These are phyloP conservation scores for Paulownia fortunei DNA, from an alignment of 257 asterid species.

Conservation along the genomic window DNA sequence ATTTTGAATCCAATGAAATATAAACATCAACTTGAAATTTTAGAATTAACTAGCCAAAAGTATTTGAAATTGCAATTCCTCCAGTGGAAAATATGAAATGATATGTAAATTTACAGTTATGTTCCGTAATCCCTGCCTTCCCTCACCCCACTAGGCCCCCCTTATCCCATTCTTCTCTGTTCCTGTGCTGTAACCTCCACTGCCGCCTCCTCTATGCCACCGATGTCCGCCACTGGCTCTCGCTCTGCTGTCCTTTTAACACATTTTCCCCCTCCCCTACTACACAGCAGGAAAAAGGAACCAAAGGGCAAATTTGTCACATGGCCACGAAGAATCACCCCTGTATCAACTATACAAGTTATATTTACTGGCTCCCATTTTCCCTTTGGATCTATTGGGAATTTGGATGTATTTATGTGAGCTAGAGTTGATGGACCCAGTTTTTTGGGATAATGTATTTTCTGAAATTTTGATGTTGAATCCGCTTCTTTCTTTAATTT, in stretches of 20 bases:
- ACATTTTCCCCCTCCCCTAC: background rate
- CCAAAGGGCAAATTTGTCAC: background rate
- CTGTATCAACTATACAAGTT: background rate
- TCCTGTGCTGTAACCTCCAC: background rate
- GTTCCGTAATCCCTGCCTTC: background rate
- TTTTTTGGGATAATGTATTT: background rate
- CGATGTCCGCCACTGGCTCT: background rate
- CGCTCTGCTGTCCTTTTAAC: background rate
- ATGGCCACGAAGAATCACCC: background rate
- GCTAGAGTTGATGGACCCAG: slow-evolving; percentile 1
- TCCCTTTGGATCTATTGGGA: background rate
- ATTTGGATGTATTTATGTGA: background rate
- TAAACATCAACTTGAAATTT: background rate
- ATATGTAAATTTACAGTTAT: background rate
- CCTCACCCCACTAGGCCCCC: background rate
- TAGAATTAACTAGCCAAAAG: background rate
- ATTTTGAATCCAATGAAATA: background rate
- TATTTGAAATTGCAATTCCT: background rate
- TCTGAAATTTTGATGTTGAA: background rate
- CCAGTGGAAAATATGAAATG: slow-evolving; percentile 5
- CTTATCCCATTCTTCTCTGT: background rate
- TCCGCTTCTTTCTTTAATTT: background rate
- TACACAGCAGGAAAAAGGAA: background rate
- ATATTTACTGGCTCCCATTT: background rate
- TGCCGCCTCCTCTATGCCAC: background rate